Percentiles rank a stretch among this genome's conserved stretches.
These are phyloP conservation scores for Recurvomyces mirabilis DNA, from an alignment of 495 filamentous ascomycete genomes.

Conservation along the genomic window DNA sequence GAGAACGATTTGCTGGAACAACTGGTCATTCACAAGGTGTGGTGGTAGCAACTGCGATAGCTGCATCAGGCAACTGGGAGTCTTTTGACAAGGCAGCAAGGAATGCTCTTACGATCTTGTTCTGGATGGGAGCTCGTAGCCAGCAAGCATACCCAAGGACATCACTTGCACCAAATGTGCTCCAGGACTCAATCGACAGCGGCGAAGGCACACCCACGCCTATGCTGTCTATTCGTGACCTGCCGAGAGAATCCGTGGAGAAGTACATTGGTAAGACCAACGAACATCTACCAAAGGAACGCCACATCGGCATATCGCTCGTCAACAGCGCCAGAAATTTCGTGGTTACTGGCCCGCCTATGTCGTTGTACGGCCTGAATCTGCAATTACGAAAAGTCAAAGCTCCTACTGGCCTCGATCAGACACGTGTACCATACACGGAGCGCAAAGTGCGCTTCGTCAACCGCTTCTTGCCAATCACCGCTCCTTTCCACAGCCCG, in stretches of 20 bases:
- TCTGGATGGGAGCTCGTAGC: slow-evolving; percentile 98
- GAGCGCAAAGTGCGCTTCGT: slow-evolving; percentile 93
- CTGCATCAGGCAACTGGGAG: slow-evolving; percentile 79
- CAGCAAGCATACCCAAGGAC: slow-evolving; percentile 95
- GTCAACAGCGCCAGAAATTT: slow-evolving; percentile 95
- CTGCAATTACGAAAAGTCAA: slow-evolving; percentile 89
- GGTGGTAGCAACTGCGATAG: slow-evolving; percentile 84
- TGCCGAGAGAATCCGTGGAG: slow-evolving; percentile 73
- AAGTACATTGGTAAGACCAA: slow-evolving; percentile 94
- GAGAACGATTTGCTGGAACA: slow-evolving; percentile 69
- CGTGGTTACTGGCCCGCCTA: slow-evolving; percentile 90
- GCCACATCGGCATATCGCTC: slow-evolving; percentile 88
- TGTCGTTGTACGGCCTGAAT: slow-evolving; percentile 92
- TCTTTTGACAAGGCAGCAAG: slow-evolving; percentile 67
- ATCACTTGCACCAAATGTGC: slow-evolving; percentile 76
- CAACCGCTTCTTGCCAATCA: slow-evolving; percentile 95
- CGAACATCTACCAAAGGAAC: slow-evolving; percentile 80
- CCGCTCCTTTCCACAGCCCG: slow-evolving; percentile 93
- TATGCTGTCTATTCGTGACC: slow-evolving; percentile 94
- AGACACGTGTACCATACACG: slow-evolving; percentile 87
- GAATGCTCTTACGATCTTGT: slow-evolving; percentile 81
- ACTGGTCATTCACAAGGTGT: slow-evolving; percentile 97
- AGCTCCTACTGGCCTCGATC: slow-evolving; percentile 89
- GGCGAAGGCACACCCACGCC: slow-evolving; percentile 90
- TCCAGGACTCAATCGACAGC: slow-evolving; percentile 90